These are phyloP conservation scores for Alloteropsis semialata DNA, from an alignment of 176 grass and related monocot species.

Conservation along the genomic window DNA sequence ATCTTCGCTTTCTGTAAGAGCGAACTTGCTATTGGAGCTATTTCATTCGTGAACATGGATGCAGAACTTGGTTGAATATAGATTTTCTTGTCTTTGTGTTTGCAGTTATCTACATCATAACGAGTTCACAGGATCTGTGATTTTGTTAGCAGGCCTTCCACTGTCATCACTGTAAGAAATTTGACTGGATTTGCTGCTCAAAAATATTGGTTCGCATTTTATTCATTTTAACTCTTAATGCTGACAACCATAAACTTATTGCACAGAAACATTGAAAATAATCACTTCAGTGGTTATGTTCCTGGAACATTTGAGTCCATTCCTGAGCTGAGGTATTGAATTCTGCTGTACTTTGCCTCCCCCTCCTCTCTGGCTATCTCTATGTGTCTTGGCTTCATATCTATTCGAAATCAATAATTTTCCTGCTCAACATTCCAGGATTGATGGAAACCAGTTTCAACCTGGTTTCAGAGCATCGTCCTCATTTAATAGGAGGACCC, in stretches of 20 bases:
- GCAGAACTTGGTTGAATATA: slow-evolving; percentile 23
- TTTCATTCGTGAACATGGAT: slow-evolving; percentile 29
- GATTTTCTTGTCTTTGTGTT: slow-evolving; percentile 18
- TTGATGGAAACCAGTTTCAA: slow-evolving; percentile 73
- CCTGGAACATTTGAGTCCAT: slow-evolving; percentile 78
- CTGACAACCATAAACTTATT: slow-evolving; percentile 22
- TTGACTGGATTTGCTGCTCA: not conserved
- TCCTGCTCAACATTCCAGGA: slow-evolving; percentile 53
- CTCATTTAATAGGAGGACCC: slow-evolving; percentile 29
- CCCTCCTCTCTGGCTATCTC: not conserved
- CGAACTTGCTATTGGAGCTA: not conserved
- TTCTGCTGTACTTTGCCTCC: not conserved
- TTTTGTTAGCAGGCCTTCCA: slow-evolving; percentile 70
- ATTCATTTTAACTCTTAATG: slow-evolving; percentile 3
- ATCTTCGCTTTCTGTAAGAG: slow-evolving; percentile 77
- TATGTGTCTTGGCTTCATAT: slow-evolving; percentile 37
- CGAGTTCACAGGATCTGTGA: slow-evolving; percentile 79
- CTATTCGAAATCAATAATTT: slow-evolving; percentile 18
- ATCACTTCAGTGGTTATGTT: slow-evolving; percentile 87
- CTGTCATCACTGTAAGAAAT: slow-evolving; percentile 78
- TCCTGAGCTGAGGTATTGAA: slow-evolving; percentile 62
- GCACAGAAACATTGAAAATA: slow-evolving; percentile 78
- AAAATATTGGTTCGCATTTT: slow-evolving; percentile 12
- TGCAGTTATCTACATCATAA: slow-evolving; percentile 87
- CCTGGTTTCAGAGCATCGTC: slow-evolving; percentile 37